Base-by-base conservation (phyloP, 257 asterid genomes). In the Eustoma russellianum region DNA sequence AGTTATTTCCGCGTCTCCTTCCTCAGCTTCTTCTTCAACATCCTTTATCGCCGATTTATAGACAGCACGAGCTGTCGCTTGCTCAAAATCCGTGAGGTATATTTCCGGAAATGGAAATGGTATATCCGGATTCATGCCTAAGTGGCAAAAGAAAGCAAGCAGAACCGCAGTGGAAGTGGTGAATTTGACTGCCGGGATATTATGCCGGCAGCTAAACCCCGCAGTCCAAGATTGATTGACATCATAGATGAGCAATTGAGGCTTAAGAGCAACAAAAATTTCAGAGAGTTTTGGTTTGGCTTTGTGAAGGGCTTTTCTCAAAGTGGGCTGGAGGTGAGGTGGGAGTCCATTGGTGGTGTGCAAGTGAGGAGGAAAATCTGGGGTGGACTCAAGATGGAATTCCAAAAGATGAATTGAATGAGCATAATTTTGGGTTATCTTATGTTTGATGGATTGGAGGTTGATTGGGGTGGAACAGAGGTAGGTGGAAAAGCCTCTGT, bases 301-400 rank as follows among this genome's bases (percentile, higher is more conserved):
- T 47, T 16, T 30, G 33, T 46, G 28, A 6, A 78, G 54, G 43
- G 74, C 68, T 7, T 46, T 48, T 12, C n/a, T 3, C 54, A 78
- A 77, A 35, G 68, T 17, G 62, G 64, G 5, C 13, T 57, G 53
- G 59, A 78, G 81, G 48, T 55, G n/a, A 19, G 28, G 77, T 5
- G 87, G 87, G 44, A 76, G 81, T 53, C 76, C 81, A 46, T 79
- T 75, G 46, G 78, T 67, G 10, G 79, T 79, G 52, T 79, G 78
- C 40, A 34, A 11, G 17, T 66, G 76, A 38, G 83, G 68, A 5
- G 81, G 87, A n/a, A 74, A 75, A 0, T 64, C 66, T 0, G 75
- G 74, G 3, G 13, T 40, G 9, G 53, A 41, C 7, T 66, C 79
- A 5, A 74, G 65, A 12, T 76, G 71, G 15, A 70, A 61, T 17